These are phyloP conservation scores for Ceratocystis cacaofunesta DNA, from an alignment of 2,329 filamentous ascomycete species.

Conservation along the genomic window DNA sequence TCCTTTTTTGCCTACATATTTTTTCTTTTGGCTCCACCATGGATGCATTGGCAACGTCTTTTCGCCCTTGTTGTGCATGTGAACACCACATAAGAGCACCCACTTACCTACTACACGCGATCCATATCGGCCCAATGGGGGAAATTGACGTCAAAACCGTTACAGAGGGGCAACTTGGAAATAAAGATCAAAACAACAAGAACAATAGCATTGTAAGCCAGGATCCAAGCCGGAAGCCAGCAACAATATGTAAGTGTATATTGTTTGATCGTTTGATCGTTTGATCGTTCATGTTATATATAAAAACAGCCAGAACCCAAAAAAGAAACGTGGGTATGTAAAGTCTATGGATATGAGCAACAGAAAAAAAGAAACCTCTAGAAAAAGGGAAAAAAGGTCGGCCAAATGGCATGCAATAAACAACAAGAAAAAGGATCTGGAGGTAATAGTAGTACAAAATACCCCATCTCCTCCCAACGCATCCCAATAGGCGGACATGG, in stretches of 20 bases:
- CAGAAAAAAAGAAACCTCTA: neutral
- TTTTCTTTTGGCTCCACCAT: neutral
- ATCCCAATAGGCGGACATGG: too few species aligned
- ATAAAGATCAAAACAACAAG: neutral
- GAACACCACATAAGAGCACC: neutral
- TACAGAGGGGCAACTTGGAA: neutral
- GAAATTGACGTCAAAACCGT: neutral
- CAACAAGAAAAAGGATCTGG: neutral
- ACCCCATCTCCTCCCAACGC: neutral
- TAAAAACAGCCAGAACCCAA: neutral
- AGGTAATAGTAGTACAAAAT: neutral
- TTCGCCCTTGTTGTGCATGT: neutral
- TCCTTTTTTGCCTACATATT: too few species aligned
- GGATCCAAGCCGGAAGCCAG: neutral
- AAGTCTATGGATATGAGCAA: constrained; percentile 1
- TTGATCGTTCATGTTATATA: neutral
- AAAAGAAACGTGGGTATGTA: neutral
- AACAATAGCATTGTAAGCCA: neutral
- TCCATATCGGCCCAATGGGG: neutral
- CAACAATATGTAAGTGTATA: neutral
- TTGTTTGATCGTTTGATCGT: neutral
- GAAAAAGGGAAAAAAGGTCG: neutral
- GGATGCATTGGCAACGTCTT: neutral
- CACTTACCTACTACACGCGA: neutral
- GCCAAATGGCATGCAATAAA: neutral